Conservation (phyloP, 2,329 filamentous ascomycete genomes). For the Helotiales sp. region DNA sequence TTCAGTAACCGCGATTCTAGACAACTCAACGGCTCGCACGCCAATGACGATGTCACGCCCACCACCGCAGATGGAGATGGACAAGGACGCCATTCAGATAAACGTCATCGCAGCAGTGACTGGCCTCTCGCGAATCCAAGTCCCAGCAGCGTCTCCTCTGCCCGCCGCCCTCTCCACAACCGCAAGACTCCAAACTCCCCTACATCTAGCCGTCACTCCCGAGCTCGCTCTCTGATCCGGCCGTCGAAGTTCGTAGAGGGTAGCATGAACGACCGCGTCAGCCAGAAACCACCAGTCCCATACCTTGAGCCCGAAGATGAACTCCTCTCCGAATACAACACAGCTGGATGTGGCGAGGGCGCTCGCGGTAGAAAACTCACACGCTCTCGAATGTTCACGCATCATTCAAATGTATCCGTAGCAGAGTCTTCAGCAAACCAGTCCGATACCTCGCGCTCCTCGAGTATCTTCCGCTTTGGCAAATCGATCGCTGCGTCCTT, state of each 20-base stretch:
- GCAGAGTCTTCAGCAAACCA: constrained; percentile 31
- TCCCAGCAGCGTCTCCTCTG: constrained; percentile 14
- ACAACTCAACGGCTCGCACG: constrained; percentile 41
- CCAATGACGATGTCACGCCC: constrained; percentile 33
- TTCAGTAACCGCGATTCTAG: constrained; percentile 41
- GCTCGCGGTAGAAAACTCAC: constrained; percentile 28
- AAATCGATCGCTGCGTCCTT: constrained; percentile 58
- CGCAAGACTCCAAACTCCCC: constrained; percentile 39
- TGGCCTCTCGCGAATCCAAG: constrained; percentile 46
- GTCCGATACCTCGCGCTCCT: constrained; percentile 26
- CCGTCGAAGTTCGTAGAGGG: constrained; percentile 76
- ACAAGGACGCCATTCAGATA: constrained; percentile 44
- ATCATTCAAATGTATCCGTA: constrained; percentile 25
- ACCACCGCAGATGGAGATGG: constrained; percentile 24
- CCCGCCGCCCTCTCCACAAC: constrained; percentile 31
- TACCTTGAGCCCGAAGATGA: constrained; percentile 39
- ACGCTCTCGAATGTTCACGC: constrained; percentile 24
- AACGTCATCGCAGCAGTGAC: constrained; percentile 50
- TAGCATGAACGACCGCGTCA: constrained; percentile 83
- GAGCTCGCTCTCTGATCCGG: constrained; percentile 49
- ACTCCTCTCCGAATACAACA: constrained; percentile 25
- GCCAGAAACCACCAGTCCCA: constrained; percentile 59
- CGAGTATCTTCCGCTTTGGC: constrained; percentile 58
- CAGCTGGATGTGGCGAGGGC: constrained; percentile 12
- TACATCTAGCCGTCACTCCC: constrained; percentile 25